Conservation (phyloP, 2,329 filamentous ascomycete species). For the Erysiphe pulchra region DNA sequence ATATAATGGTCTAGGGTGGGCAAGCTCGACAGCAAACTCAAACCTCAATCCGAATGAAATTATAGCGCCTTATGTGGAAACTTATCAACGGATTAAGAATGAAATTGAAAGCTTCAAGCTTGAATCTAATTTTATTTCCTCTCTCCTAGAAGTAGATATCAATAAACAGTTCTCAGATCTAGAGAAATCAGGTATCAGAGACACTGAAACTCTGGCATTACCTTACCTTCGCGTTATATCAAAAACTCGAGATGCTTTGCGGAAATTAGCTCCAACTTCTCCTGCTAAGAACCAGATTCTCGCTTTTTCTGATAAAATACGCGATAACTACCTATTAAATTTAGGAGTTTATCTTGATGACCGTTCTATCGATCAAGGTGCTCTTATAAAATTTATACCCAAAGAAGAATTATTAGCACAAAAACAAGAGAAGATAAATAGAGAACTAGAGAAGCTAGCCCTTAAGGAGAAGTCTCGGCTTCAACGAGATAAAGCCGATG, state of each 20-base stretch:
- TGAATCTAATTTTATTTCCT: constrained; percentile 18
- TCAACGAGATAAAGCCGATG: constrained; percentile 23
- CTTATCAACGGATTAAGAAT: constrained; percentile 19
- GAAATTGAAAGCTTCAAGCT: constrained; percentile 24
- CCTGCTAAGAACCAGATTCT: constrained; percentile 47
- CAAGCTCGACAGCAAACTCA: constrained; percentile 16
- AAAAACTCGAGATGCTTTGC: constrained; percentile 33
- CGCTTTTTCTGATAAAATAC: constrained; percentile 50
- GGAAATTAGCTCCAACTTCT: constrained; percentile 23
- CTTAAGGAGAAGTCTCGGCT: constrained; percentile 26
- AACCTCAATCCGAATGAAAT: constrained; percentile 18
- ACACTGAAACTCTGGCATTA: constrained; percentile 25
- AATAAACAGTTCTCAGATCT: constrained; percentile 21
- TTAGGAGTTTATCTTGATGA: constrained; percentile 77
- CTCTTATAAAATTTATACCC: constrained; percentile 44
- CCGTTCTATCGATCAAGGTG: constrained; percentile 35
- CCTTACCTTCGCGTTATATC: constrained; percentile 30
- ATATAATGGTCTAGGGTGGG: constrained; percentile 32
- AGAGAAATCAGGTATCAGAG: constrained; percentile 20
- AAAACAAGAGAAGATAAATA: constrained; percentile 30
- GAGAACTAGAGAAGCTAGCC: constrained; percentile 33
- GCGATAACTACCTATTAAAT: constrained; percentile 58
- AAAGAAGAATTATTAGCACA: constrained; percentile 29
- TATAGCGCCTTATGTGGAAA: constrained; percentile 22
- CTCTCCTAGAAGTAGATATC: constrained; percentile 20